Percentiles rank a stretch among this genome's conserved stretches.
Evolutionary conservation across 352 stramenopile genomes (phyloP).

Genomic region (Phytophthora agathidicida): DNA sequence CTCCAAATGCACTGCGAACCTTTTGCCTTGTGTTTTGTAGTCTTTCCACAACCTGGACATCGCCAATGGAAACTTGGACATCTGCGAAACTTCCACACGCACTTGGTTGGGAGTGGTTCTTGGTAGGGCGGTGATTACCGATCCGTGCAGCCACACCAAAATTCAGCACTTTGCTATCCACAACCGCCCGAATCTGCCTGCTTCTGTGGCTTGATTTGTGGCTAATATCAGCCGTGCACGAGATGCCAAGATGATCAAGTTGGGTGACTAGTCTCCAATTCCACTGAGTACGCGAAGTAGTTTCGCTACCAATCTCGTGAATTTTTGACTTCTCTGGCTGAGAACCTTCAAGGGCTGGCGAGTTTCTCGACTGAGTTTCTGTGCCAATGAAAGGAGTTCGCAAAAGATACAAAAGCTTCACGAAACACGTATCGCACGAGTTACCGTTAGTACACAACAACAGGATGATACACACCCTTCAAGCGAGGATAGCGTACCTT

Average conservation of each 20-base stretch:
- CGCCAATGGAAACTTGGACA: conserved; percentile 43
- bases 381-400: conserved; percentile 33
- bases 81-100: conserved; percentile 36
- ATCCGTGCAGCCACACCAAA: conserved; percentile 39
- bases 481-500: conserved; percentile 31
- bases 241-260: conserved; percentile 23
- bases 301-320: background rate
- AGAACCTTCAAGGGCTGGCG: background rate
- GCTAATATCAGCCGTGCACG: conserved; percentile 30
- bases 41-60: conserved; percentile 41
- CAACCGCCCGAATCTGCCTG: conserved; percentile 8
- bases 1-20: conserved; percentile 37
- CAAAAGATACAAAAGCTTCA: conserved; percentile 51
- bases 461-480: background rate
- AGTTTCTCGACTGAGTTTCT: background rate
- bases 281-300: conserved; percentile 15
- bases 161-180: conserved; percentile 21
- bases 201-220: conserved; percentile 9
- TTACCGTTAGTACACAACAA: conserved; percentile 9
- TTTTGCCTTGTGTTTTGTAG: conserved; percentile 20
- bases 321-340: conserved; percentile 2
- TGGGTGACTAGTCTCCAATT: conserved; percentile 40
- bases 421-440: conserved; percentile 3
- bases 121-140: conserved; percentile 48
- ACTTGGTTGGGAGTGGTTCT: conserved; percentile 4